A percentile compares a stretch with the other conserved stretches of the same genome.
These are phyloP conservation scores for Aspergillus asperescens DNA, from an alignment of 495 filamentous ascomycete species.

Conservation along the genomic window DNA sequence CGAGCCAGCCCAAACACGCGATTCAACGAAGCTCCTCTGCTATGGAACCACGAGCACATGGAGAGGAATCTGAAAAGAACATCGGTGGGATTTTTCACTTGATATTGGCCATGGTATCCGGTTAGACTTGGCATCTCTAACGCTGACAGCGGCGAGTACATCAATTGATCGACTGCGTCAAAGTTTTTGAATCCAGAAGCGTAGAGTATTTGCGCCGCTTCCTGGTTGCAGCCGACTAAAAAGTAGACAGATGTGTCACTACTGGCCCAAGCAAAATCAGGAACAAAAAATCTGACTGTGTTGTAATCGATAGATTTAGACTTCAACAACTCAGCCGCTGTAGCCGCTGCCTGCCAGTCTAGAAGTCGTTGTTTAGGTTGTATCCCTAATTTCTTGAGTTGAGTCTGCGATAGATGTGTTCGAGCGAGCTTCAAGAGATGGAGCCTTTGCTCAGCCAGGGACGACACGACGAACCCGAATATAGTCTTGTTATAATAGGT, in stretches of 20 bases:
- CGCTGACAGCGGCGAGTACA: neutral
- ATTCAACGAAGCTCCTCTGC: neutral
- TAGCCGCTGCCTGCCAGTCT: neutral
- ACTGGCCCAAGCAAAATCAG: neutral
- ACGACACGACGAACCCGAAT: neutral
- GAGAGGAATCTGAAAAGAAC: neutral
- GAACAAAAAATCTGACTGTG: neutral
- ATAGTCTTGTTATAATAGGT: neutral
- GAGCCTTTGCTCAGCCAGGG: neutral
- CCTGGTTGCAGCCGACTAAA: neutral
- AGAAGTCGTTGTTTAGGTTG: neutral
- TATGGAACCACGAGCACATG: neutral
- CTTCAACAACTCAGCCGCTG: neutral
- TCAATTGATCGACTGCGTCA: neutral
- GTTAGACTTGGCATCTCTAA: neutral
- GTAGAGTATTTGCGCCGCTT: neutral
- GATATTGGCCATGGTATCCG: neutral
- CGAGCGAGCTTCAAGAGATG: neutral
- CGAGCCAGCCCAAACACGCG: neutral
- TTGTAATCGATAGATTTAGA: neutral
- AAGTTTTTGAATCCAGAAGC: neutral
- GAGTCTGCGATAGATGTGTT: neutral
- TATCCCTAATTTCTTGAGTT: neutral
- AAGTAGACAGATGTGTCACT: neutral
- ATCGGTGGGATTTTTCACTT: neutral